Conservation (phyloP, 2,329 filamentous ascomycete species). For the Curvularia eragrostidis region DNA sequence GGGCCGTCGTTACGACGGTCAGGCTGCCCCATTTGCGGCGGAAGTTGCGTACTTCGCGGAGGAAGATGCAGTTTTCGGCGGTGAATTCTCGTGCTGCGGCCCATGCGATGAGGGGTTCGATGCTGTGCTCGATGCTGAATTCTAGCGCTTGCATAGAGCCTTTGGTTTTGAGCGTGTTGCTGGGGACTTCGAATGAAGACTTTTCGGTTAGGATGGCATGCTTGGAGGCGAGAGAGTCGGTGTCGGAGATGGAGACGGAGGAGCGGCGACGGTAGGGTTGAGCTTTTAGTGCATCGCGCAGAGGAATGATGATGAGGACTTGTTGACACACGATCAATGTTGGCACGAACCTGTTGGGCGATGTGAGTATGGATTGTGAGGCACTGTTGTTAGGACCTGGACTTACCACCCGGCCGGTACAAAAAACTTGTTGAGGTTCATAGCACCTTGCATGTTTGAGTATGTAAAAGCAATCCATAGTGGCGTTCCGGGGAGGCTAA, state of each 20-base stretch:
- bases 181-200: conserved; percentile 28
- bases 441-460: conserved; percentile 30
- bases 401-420: conserved; percentile 48
- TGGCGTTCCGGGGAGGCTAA: conserved; percentile 47
- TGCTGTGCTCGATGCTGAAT: conserved; percentile 44
- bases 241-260: conserved; percentile 38
- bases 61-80: conserved; percentile 49
- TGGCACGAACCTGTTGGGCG: conserved; percentile 41
- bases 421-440: conserved; percentile 41
- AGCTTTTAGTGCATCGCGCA: conserved; percentile 38
- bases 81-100: conserved; percentile 47
- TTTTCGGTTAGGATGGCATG: conserved; percentile 33
- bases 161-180: conserved; percentile 43
- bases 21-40: conserved; percentile 44
- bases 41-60: conserved; percentile 50
- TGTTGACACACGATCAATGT: conserved; percentile 49
- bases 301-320: conserved; percentile 46
- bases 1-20: conserved; percentile 36
- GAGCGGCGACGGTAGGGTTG: conserved; percentile 25
- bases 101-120: conserved; percentile 47
- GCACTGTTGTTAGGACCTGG: not conserved
- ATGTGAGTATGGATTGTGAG: conserved; percentile 1
- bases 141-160: conserved; percentile 49
- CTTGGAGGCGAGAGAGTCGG: conserved; percentile 36
- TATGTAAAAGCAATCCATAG: conserved; percentile 50